Conservation (phyloP, 306 rosid genomes). For the Acmispon strigosus region DNA sequence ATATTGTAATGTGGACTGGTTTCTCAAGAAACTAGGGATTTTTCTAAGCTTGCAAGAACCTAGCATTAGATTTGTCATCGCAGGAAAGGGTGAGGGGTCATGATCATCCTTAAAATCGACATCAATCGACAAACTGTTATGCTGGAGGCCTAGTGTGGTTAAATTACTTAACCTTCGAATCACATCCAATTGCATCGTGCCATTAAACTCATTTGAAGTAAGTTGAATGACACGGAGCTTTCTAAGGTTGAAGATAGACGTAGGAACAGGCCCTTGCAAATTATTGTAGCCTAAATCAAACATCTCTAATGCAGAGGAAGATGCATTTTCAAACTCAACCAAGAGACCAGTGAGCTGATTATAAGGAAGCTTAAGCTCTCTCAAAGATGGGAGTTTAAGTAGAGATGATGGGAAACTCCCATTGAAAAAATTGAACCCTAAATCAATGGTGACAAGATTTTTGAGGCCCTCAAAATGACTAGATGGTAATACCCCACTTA, state of each 20-base stretch:
- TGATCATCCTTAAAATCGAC: neutral
- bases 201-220: constrained; percentile 43
- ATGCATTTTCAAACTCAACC: neutral
- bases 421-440: neutral
- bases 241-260: constrained; percentile 12
- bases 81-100: neutral
- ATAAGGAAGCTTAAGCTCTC: too few species aligned
- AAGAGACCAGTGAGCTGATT: constrained; percentile 2
- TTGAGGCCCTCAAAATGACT: constrained; percentile 2
- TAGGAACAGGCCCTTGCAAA: constrained; percentile 35
- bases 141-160: constrained; percentile 33
- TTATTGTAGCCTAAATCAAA: constrained; percentile 41
- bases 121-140: constrained; percentile 22
- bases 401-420: neutral
- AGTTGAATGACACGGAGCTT: constrained; percentile 25
- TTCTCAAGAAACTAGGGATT: constrained; percentile 36
- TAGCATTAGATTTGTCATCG: constrained; percentile 4
- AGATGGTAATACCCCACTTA: neutral
- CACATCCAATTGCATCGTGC: neutral
- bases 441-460: constrained; percentile 6
- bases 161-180: constrained; percentile 21
- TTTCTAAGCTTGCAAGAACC: constrained; percentile 21
- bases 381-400: neutral
- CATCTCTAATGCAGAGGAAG: neutral
- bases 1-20: neutral